Evolutionary conservation across 768 basidiomycete genomes (phyloP), one percentile per base, ranked within the genome.

Genomic region (Leucocoprinus birnbaumii): DNA sequence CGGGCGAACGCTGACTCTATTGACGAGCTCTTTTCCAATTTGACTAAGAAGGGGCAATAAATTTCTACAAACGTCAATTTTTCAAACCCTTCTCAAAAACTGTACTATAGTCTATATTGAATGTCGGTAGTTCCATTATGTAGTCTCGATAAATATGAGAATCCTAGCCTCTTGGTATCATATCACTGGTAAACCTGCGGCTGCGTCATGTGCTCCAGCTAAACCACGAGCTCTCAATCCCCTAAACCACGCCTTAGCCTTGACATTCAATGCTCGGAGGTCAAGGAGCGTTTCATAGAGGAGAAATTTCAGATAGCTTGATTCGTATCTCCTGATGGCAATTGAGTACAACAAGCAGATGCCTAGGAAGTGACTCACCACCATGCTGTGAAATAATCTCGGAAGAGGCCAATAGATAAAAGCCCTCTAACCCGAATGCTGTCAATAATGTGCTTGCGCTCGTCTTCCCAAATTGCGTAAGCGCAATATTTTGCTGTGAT

Each of bases 401-500:
- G 63, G 53, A 82, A 66, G 19, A 84, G 59, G 38, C 71, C 56
- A 21, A 83, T 56, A 3, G 80, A 80, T 37, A 82, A 66, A 16
- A 86, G 66, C 2, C 86, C 85, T 26, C 71, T 70, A 26, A 71
- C 69, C 40, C 75, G 71, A 70, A 89, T 79, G 47, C 68, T 63
- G 47, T 73, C 69, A 22, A 76, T 68, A 3, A 83, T 61, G 24
- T 73, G 74, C 44, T 69, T 68, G 62, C 71, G 72, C 52, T 94
- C 86, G 61, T 88, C 86, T 49, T 79, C 74, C 90, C 90, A 92
- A 3, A 91, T 84, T 7, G 91, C 88, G 10, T 75, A 76, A 48
- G 84, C 77, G 66, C 95, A 97, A 70, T 91, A 96, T 63, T 90
- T 87, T 6, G 94, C 94, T 14, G 89, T 89, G 55, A 98, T 88